Conservation (phyloP, 108 stramenopile species). For the Skeletonema marinoi region DNA sequence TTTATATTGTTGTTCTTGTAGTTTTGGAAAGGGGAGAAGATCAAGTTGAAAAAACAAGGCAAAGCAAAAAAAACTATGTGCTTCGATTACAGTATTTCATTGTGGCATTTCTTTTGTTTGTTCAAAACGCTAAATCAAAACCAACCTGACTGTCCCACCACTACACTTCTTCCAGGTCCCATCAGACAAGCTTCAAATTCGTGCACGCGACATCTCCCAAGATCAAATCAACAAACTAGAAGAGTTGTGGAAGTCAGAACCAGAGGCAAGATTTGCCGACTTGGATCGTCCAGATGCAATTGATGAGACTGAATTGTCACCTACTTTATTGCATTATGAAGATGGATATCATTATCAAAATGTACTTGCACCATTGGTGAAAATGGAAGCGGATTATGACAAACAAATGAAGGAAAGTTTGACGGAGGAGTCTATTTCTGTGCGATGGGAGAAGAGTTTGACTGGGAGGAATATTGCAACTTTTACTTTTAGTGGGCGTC, state of each 20-base stretch:
- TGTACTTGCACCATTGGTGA: conserved; percentile 95
- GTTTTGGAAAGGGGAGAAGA: too few species aligned
- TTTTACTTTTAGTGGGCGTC: conserved; percentile 79
- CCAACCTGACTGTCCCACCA: neutral
- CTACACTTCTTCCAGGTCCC: conserved; percentile 50
- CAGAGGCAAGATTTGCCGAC: conserved; percentile 90
- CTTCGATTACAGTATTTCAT: neutral
- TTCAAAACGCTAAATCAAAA: neutral
- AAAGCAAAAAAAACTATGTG: neutral
- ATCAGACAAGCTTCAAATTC: conserved; percentile 76
- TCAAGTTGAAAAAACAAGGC: too few species aligned
- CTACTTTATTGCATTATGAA: conserved; percentile 89
- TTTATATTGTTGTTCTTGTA: neutral
- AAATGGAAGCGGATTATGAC: conserved; percentile 99
- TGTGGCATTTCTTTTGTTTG: neutral
- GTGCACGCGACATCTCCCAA: conserved; percentile 83
- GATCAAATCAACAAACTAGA: conserved; percentile 94
- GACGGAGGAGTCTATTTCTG: conserved; percentile 85
- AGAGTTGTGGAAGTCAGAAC: conserved; percentile 94
- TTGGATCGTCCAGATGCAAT: conserved; percentile 83
- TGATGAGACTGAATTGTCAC: conserved; percentile 87
- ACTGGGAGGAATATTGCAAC: conserved; percentile 83
- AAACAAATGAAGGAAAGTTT: conserved; percentile 92
- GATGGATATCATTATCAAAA: conserved; percentile 99
- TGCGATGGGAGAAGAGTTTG: conserved; percentile 94